These are phyloP conservation scores for Hymenoscyphus linearis DNA, from an alignment of 2,329 filamentous ascomycete genomes.

Conservation along the genomic window DNA sequence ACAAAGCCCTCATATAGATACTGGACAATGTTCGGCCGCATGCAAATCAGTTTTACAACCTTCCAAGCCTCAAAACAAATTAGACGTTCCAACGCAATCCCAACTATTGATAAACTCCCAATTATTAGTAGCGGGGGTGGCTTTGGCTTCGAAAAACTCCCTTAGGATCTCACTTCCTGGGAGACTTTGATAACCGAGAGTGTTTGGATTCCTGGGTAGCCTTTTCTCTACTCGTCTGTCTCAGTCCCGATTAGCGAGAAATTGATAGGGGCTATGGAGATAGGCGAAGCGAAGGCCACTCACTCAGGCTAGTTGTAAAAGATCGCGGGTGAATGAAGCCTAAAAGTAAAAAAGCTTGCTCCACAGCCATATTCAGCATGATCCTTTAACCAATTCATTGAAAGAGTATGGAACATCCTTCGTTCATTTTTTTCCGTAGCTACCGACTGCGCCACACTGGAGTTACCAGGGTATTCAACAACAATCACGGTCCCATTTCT, in stretches of 20 bases:
- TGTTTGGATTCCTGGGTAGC: conserved; percentile 44
- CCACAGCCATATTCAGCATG: conserved; percentile 19
- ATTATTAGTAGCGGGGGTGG: conserved; percentile 46
- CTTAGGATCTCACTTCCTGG: conserved; percentile 43
- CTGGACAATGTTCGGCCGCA: not conserved
- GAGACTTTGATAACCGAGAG: conserved; percentile 36
- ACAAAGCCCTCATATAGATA: not conserved
- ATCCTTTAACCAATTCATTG: conserved; percentile 13
- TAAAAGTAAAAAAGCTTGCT: conserved; percentile 11
- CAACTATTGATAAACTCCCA: conserved; percentile 32
- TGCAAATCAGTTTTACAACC: not conserved
- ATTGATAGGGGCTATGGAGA: not conserved
- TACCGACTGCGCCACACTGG: not conserved
- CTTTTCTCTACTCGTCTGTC: conserved; percentile 33
- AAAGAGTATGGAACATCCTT: not conserved
- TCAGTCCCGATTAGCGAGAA: not conserved
- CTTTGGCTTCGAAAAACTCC: conserved; percentile 41
- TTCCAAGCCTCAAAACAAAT: not conserved
- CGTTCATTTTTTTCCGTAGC: not conserved
- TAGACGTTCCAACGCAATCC: not conserved
- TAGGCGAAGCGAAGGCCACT: not conserved
- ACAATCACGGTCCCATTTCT: conserved; percentile 5
- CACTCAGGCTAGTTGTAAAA: not conserved
- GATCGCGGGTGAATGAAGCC: not conserved
- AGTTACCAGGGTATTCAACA: not conserved